Percentiles rank a stretch among this genome's conserved stretches.
Evolutionary conservation across 2,329 filamentous ascomycete genomes (phyloP).

Genomic region (Corniculantispora saksenae): DNA sequence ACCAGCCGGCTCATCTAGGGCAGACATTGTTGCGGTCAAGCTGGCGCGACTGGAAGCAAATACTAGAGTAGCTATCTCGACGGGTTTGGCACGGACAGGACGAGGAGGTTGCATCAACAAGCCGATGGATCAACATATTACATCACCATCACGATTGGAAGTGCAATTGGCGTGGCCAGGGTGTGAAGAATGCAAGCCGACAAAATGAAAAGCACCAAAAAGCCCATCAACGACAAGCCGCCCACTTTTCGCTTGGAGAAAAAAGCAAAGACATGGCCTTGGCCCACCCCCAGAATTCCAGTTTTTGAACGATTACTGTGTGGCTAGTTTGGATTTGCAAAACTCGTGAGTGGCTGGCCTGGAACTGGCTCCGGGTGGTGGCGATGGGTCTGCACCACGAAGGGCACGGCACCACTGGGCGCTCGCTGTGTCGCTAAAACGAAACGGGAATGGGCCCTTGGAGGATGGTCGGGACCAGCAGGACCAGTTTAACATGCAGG

Average conservation of each 20-base stretch:
- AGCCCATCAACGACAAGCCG: too few species aligned
- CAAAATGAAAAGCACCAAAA: background rate
- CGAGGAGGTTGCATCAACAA: background rate
- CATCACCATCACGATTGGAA: background rate
- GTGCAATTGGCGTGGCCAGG: background rate
- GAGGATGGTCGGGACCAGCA: background rate
- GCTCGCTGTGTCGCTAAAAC: background rate
- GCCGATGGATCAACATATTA: background rate
- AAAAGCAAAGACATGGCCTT: background rate
- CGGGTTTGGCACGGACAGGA: background rate
- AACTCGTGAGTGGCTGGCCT: conserved; percentile 10
- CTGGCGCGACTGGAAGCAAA: background rate
- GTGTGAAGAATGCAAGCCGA: background rate
- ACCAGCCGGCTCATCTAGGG: background rate
- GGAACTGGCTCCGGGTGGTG: background rate
- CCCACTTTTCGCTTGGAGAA: conserved; percentile 6
- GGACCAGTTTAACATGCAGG: background rate
- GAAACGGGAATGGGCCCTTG: background rate
- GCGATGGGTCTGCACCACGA: background rate
- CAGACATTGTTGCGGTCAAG: background rate
- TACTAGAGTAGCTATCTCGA: background rate
- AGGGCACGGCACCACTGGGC: background rate
- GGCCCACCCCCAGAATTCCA: conserved; percentile 15
- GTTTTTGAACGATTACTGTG: conserved; percentile 1
- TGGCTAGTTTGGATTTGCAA: background rate